Conservation (phyloP, 306 rosid species). For the Gastrolobium villosum region DNA sequence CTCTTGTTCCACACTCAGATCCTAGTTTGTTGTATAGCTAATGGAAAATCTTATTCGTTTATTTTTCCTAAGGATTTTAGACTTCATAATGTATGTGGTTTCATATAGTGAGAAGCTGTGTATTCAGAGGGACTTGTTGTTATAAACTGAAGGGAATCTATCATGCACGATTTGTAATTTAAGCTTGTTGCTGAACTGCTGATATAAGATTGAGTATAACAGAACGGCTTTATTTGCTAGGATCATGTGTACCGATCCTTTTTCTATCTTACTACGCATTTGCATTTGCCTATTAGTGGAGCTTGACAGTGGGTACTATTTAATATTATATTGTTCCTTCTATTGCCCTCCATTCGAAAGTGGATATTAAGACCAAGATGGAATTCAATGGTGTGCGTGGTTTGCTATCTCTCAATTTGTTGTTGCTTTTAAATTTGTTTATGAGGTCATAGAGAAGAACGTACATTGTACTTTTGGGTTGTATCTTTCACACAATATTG, state of each 20-base stretch:
- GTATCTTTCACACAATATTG: neutral
- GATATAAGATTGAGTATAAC: conserved; percentile 31
- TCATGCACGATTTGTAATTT: conserved; percentile 25
- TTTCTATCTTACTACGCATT: neutral
- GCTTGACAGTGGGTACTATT: neutral
- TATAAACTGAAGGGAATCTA: conserved; percentile 39
- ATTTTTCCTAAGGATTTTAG: conserved; percentile 50
- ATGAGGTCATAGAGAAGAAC: neutral
- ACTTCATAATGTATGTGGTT: conserved; percentile 48
- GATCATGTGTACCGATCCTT: neutral
- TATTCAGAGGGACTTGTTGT: conserved; percentile 43
- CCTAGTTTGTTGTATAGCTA: conserved; percentile 67
- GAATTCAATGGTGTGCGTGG: neutral
- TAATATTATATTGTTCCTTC: neutral
- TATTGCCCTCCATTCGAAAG: neutral
- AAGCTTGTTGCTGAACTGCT: conserved; percentile 21
- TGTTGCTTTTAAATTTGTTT: neutral
- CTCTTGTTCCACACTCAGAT: conserved; percentile 47
- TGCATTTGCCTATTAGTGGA: conserved; percentile 2
- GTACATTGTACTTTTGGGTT: neutral
- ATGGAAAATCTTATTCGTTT: conserved; percentile 62
- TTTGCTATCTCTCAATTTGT: neutral
- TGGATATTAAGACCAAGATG: neutral
- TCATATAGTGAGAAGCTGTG: conserved; percentile 53
- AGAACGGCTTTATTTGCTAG: conserved; percentile 25